Base-by-base conservation (phyloP, 1,284 basidiomycete genomes). In the Ceratobasidium papillatum region DNA sequence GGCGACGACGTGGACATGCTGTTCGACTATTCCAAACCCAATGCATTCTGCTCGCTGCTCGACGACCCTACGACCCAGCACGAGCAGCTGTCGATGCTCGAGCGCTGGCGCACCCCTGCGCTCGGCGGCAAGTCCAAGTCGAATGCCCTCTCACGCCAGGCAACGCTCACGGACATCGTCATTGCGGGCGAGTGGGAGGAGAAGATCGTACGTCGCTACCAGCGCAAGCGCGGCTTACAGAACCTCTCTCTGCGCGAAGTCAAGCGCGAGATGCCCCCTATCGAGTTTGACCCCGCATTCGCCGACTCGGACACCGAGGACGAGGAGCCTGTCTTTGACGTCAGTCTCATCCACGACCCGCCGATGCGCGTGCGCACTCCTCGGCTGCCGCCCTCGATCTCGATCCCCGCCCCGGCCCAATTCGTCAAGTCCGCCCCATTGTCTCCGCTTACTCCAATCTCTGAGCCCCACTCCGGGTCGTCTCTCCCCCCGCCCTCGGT, bases 251-350 rank as follows among this genome's bases (percentile, higher is more conserved):
- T 73, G 59, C 71, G 45, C 43, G 59, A 73, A 59, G 71, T 63
- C 59, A 62, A 63, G 71, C 58, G 59, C 47, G 43, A 73, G 59
- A 73, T 73, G 71, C 47, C 59, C 7, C 71, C 71, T n/a, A 62
- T 73, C 71, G 59, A 73, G 59, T 73, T 73, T 32, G 59, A 73
- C 47, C 71, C 71, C 34, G 59, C 47, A n/a, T 73, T 73, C 25
- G 71, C 71, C 59, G 71, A 73, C 58, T 63, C 59, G 69, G 69
- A 73, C 59, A 73, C 71, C 54, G 71, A 73, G 59, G 71, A 73
- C 47, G 59, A 61, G 19, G 47, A 43, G 47, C 59, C 68, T 27
- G 7, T 32, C 8, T 61, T 61, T 7, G 41, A 73, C 36, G 59
- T 52, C 25, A n/a, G 34, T 7, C 58, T 73, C 38, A 25, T 38